Base-by-base conservation (phyloP, 352 stramenopile genomes). In the Globisporangium okanoganense region DNA sequence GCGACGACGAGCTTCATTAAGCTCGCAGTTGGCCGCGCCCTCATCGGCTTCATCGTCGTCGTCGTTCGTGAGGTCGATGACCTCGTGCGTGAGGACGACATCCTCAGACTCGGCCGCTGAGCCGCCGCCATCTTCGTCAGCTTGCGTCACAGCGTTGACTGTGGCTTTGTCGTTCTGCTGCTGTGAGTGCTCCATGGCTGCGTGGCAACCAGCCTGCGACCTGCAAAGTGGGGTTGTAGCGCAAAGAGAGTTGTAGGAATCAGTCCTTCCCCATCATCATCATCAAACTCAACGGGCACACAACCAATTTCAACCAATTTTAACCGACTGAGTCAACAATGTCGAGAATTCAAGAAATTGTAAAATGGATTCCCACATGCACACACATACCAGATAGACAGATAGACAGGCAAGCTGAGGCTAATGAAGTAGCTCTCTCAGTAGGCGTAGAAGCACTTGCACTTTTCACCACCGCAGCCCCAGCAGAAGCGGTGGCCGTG, bases 401-500 rank as follows among this genome's bases (percentile, higher is more conserved):
- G 13, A 14, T 43, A 1, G 13, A 14, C n/a, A n/a, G n/a, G n/a
- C n/a, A n/a, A n/a, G n/a, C n/a, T n/a, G n/a, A n/a, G n/a, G n/a
- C n/a, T n/a, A n/a, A n/a, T n/a, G n/a, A n/a, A n/a, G n/a, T n/a
- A n/a, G 25, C 20, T 50, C 8, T 38, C 27, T 54, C 20, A 54
- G 25, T 54, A 38, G 2, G 24, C 25, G 25, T 20, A 20, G 25
- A 40, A 14, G 9, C 8, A 45, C 40, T 12, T 74, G 48, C 82
- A 88, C 66, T 73, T 79, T 35, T 71, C 54, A 0, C 7, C 36
- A 0, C 29, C 67, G 38, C 84, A 90, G 2, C 36, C 12, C 31
- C 67, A 89, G 67, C 84, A 93, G 45, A 93, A 93, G 5, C 75
- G 44, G 56, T 93, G 84, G 54, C 69, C 59, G n/a, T 79, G 78